Evolutionary conservation across 768 basidiomycete genomes (phyloP), one percentile per base, ranked within the genome.

Genomic region (Phlegmacium glaucopus): DNA sequence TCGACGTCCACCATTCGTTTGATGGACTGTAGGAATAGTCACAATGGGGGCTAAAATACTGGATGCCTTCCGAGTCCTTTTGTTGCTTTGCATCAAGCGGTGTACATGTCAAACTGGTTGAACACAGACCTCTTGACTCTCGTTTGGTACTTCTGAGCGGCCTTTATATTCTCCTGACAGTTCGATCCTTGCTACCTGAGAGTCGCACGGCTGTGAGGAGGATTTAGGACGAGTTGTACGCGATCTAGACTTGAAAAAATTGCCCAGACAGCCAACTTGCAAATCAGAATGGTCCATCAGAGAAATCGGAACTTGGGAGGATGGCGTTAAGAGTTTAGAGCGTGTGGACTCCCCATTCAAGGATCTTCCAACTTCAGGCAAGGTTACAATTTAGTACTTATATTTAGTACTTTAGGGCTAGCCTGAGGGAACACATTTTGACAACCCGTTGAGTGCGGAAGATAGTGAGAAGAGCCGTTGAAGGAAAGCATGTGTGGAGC

Each of bases 21-120:
- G 58, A 54, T 18, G 55, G 42, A 13, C 59, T 61, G 52, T 50
- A 67, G 22, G 70, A 69, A 56, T 73, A 78, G 57, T 76, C 70
- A 49, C 75, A 76, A 47, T 66, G 71, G 17, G 74, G 68, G 49
- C 63, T 68, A 42, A 68, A 74, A 18, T 62, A 70, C 38, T 62
- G 47, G 30, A 64, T 50, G 29, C 58, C 49, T 35, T 57, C 37
- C n/a, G n/a, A n/a, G n/a, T n/a, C n/a, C 40, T 52, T 29, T 15
- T 30, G 10, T n/a, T 22, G 22, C 22, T 22, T 22, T 22, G 22
- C 22, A 22, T 22, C 22, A 22, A 22, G 22, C 3, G 3, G 22
- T 22, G 22, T 5, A 22, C 22, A 22, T 5, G 22, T 22, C 22
- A 5, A n/a, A 22, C 5, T 22, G 22, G 22, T 22, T 22, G 5